Base-by-base conservation (phyloP, 2,329 filamentous ascomycete species). In the Tympanopsis confertula region DNA sequence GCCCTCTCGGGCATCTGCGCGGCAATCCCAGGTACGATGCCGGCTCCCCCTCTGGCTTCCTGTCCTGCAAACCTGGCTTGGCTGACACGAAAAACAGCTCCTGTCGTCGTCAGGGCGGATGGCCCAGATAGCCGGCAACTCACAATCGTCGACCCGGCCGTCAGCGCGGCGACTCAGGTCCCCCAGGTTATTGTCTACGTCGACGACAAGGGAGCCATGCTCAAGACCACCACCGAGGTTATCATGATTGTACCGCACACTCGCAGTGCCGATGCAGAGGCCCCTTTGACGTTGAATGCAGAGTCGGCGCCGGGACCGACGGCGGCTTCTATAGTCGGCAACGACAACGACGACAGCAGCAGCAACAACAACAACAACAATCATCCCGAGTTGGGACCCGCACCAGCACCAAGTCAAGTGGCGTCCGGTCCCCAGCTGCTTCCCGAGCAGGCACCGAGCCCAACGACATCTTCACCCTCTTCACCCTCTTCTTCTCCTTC, bases 141-240 rank as follows among this genome's bases (percentile, higher is more conserved):
- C 35, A 59, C 60, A 3, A 45, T 60, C n/a, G 56, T 57, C 3
- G 55, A 61, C 42, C 49, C 56, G 10, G 48, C 54, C 7, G 46
- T 61, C 35, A 55, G 58, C 33, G 51, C 50, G 20, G 53, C 62
- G 12, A 66, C 63, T 28, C 58, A 65, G 28, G 45, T 61, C 7
- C 61, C 65, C 4, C 59, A 69, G 41, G 60, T 70, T 36, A 64
- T 77, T 19, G 66, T 82, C 47, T 81, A 71, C 55, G 71, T 81
- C 35, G 66, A 83, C 49, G 57, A 69, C 44, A 52, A 68, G 40
- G 74, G 74, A 39, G 60, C 66, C n/a, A 59, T 65, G 3, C 45
- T 76, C 42, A 63, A 59, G 29, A 69, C 62, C 5, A 49, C 52
- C 14, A 64, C 55, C 12, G 56, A 62, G 36, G 52, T 50, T n/a